Base-by-base conservation (phyloP, 2,329 filamentous ascomycete species). In the Cladosporium sp. region DNA sequence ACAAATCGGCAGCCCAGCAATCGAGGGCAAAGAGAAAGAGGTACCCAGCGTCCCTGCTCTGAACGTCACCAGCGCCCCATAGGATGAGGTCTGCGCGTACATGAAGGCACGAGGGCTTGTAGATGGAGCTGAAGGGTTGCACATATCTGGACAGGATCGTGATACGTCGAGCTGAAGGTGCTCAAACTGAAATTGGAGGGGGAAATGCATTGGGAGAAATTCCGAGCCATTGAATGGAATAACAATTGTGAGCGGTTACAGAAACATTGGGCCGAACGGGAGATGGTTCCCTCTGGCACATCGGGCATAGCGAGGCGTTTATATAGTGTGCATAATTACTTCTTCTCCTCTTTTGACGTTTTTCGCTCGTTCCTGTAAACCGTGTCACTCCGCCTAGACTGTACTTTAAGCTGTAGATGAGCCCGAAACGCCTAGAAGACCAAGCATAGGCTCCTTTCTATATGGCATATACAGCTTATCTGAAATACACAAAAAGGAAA, bases 21-120 rank as follows among this genome's bases (percentile, higher is more conserved):
- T 57, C n/a, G 24, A 50, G 17, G 55, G 45, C 25, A 17, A 57
- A 37, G 9, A 25, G 8, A 57, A 57, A 15, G 52, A 55, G 5
- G 34, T 32, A 2, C 52, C 52, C 6, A 34, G 20, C 17, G 28
- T 50, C 19, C 47, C 47, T n/a, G 28, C 47, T 50, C 28, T 50
- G 32, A 50, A 50, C 15, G 47, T 50, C 28, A 50, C 47, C 47
- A 50, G 47, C 32, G 47, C 47, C 15, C 24, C 47, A 24, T 50
- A 50, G 47, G 47, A 48, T 32, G 28, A 35, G 45, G 24, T 48
- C 15, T 34, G 28, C 3, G 25, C 45, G 25, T 35, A 34, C 25
- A 48, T 32, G 25, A 28, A 17, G 28, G 34, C 17, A 3, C 13
- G 42, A 15, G 42, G 28, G 13, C 28, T 48, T 48, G 45, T 48